These are phyloP conservation scores for Mortierella sp. DNA, from an alignment of 371 early-diverging fungal species.

Conservation along the genomic window DNA sequence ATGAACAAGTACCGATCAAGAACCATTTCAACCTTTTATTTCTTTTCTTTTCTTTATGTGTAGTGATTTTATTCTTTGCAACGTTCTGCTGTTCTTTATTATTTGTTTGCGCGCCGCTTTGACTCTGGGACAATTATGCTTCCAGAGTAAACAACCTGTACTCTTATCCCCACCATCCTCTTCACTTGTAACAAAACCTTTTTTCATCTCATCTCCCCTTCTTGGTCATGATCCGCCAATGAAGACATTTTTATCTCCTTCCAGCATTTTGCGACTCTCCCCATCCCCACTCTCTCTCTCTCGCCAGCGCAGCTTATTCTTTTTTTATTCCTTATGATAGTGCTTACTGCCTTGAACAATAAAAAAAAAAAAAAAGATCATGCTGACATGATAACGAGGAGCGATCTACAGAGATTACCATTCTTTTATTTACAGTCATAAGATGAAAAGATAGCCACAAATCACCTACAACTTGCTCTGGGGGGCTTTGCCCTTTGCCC, in stretches of 20 bases:
- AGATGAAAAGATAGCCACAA: no score
- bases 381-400: no score
- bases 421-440: background rate
- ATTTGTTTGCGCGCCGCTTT: constrained; percentile 8
- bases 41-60: constrained; percentile 4
- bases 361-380: constrained; percentile 2
- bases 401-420: no score
- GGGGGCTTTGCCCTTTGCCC: constrained; percentile 23
- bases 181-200: constrained; percentile 31
- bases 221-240: constrained; percentile 3
- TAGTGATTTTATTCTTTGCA: background rate
- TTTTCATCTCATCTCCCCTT: background rate
- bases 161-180: constrained; percentile 10
- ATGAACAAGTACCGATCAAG: constrained; percentile 1
- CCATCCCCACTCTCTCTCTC: background rate
- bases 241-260: background rate
- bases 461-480: constrained; percentile 41
- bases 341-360: background rate
- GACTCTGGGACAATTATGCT: constrained; percentile 36
- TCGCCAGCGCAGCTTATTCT: background rate
- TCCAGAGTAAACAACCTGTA: constrained; percentile 25
- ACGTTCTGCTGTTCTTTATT: constrained; percentile 5
- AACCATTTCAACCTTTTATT: background rate
- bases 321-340: background rate
- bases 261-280: constrained; percentile 1